phyloP scores from a whole-genome alignment of 169 alveolate genomes.

The Plasmodium sp. region DNA sequence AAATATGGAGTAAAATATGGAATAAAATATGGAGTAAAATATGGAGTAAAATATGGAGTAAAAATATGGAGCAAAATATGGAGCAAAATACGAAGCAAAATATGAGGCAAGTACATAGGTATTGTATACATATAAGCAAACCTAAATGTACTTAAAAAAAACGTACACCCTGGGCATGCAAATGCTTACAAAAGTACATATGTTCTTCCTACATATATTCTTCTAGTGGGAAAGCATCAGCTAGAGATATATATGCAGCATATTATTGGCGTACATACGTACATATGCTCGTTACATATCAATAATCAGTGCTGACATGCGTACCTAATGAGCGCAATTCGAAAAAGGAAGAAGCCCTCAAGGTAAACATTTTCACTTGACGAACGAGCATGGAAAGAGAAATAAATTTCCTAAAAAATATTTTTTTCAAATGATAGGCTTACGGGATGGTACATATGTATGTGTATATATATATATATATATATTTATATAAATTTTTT shows the following conservation, averaged over 20 bases:
- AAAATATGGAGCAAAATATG: not conserved
- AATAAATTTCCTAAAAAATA: not conserved
- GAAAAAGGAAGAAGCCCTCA: not conserved
- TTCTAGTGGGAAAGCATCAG: not conserved
- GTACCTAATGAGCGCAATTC: too few species aligned
- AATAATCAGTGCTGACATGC: not conserved
- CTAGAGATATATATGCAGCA: not conserved
- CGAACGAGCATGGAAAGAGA: not conserved
- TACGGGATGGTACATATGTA: not conserved
- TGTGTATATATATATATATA: too few species aligned
- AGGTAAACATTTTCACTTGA: not conserved
- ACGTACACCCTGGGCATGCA: not conserved
- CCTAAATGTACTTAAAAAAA: not conserved
- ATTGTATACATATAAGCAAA: not conserved
- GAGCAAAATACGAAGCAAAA: not conserved
- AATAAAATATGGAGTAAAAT: not conserved
- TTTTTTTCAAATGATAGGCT: too few species aligned
- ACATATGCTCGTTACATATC: not conserved
- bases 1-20: too few species aligned
- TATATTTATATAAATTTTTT: too few species aligned
- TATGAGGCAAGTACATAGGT: not conserved
- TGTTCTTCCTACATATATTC: too few species aligned
- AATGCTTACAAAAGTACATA: not conserved
- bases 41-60: too few species aligned
- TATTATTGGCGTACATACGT: not conserved